phyloP scores from a whole-genome alignment of 164 flowering plant genomes.

The Paratinospora sagittata region DNA sequence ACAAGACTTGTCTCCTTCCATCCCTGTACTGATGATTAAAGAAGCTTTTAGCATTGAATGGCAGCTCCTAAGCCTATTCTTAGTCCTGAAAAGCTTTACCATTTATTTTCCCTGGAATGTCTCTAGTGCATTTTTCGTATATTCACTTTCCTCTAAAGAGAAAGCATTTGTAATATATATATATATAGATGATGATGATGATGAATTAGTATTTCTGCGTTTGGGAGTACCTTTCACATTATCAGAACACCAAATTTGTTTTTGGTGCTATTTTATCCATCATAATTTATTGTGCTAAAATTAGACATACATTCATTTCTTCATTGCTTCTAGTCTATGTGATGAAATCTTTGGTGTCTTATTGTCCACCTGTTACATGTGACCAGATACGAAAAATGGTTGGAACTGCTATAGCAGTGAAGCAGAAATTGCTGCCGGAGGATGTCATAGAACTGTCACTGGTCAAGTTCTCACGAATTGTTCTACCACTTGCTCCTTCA shows the following conservation, averaged over 20 bases:
- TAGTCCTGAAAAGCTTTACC: no score
- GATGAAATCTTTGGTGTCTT: no score
- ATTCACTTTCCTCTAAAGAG: not conserved
- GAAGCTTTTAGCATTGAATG: not conserved
- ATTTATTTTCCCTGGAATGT: not conserved
- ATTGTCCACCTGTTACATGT: constrained; percentile 4
- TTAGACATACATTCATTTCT: not conserved
- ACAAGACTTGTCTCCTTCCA: no score
- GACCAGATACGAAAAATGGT: constrained; percentile 93
- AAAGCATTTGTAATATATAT: not conserved
- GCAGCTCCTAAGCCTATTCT: not conserved
- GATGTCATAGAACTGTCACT: constrained; percentile 68
- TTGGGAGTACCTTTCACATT: not conserved
- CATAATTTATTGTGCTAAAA: not conserved
- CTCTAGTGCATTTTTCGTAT: not conserved
- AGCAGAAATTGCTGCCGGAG: constrained; percentile 64
- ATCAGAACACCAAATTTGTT: not conserved
- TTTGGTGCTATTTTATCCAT: not conserved
- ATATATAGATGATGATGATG: not conserved
- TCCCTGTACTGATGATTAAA: not conserved
- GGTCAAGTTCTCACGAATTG: constrained; percentile 64
- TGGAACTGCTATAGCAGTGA: constrained; percentile 89
- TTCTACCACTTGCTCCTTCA: constrained; percentile 88
- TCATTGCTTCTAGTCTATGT: no score
- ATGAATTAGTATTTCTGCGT: not conserved